Percentiles rank a stretch among this genome's conserved stretches.
Conservation (phyloP, 129 eudicot genomes). For the Rutidosis leptorrhynchoides region DNA sequence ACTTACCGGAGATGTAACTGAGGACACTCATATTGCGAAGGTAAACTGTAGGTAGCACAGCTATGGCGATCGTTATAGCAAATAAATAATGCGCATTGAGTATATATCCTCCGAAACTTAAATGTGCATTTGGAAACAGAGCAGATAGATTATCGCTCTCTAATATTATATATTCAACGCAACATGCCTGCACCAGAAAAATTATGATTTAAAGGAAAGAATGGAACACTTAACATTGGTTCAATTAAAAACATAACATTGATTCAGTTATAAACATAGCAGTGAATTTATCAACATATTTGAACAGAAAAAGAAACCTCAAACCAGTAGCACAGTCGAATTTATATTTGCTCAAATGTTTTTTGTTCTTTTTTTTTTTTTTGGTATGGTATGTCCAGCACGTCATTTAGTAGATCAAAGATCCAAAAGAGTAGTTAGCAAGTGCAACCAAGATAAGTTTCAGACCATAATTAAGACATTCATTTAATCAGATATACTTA, state of each 20-base stretch:
- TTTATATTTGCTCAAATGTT: not conserved
- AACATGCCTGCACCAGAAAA: constrained; percentile 55
- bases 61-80: constrained; percentile 57
- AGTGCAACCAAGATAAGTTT: not conserved
- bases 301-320: not conserved
- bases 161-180: constrained; percentile 84
- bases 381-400: not conserved
- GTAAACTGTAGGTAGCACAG: constrained; percentile 90
- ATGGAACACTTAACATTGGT: not conserved
- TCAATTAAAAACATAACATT: not conserved
- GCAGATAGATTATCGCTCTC: constrained; percentile 92
- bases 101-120: constrained; percentile 46
- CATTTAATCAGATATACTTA: constrained; percentile 46
- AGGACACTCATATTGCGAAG: constrained; percentile 72
- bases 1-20: constrained; percentile 86
- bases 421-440: not conserved
- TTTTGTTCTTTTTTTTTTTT: too few species aligned
- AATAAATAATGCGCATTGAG: constrained; percentile 66
- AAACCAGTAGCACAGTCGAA: not conserved
- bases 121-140: constrained; percentile 83
- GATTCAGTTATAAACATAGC: not conserved
- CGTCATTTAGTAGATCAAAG: not conserved
- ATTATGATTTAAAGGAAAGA: not conserved
- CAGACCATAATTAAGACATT: not conserved
- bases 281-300: not conserved